These are phyloP conservation scores for Westerdykella ornata DNA, from an alignment of 2,329 filamentous ascomycete species.

Conservation along the genomic window DNA sequence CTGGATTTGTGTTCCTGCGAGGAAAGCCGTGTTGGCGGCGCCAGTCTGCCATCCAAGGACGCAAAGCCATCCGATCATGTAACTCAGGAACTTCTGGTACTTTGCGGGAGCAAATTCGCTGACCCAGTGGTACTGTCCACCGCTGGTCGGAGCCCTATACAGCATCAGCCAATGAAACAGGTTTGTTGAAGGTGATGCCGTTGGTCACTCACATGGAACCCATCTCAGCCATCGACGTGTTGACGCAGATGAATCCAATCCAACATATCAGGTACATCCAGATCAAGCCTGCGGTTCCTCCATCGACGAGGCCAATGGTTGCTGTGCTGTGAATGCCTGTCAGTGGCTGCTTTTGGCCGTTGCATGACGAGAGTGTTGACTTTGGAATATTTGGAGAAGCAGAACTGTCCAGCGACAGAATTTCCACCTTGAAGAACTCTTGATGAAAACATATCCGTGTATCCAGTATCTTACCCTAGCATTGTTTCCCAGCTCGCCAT, in stretches of 20 bases:
- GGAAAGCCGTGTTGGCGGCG: slow-evolving; percentile 21
- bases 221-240: slow-evolving; percentile 28
- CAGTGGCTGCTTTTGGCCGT: too few species aligned
- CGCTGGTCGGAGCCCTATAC: slow-evolving; percentile 13
- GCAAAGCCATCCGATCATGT: slow-evolving; percentile 36
- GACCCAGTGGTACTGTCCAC: slow-evolving; percentile 23
- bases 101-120: slow-evolving; percentile 31
- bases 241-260: slow-evolving; percentile 20
- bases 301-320: slow-evolving; percentile 15
- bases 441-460: background rate
- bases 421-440: background rate
- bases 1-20: slow-evolving; percentile 16
- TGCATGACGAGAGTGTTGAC: background rate
- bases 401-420: too few species aligned
- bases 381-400: background rate
- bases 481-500: slow-evolving; percentile 13
- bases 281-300: slow-evolving; percentile 23
- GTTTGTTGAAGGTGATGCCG: background rate
- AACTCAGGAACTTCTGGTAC: slow-evolving; percentile 34
- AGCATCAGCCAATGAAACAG: background rate
- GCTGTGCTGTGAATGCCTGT: background rate
- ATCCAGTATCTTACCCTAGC: slow-evolving; percentile 2
- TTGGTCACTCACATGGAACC: slow-evolving; percentile 25
- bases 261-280: slow-evolving; percentile 22
- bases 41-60: slow-evolving; percentile 35